Conservation (phyloP, 352 stramenopile genomes). For the Globisporangium cylindrosporum region DNA sequence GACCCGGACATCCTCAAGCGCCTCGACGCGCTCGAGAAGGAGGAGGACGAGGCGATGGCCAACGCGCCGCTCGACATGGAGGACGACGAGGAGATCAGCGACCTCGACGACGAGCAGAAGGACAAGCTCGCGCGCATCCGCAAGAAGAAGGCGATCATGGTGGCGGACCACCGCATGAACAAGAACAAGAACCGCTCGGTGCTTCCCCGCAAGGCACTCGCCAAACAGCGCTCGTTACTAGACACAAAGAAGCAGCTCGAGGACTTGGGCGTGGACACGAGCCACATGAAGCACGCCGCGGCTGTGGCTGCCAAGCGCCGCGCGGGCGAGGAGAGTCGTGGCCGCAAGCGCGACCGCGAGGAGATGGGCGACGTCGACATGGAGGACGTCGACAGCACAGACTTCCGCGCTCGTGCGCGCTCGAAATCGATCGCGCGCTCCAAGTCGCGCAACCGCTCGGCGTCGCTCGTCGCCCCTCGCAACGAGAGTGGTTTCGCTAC, state of each 20-base stretch:
- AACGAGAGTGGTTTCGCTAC: constrained; percentile 65
- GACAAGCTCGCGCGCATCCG: constrained; percentile 82
- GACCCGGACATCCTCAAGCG: constrained; percentile 98
- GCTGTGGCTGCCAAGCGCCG: constrained; percentile 67
- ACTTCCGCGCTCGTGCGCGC: constrained; percentile 61
- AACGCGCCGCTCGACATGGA: constrained; percentile 90
- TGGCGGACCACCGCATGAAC: constrained; percentile 86
- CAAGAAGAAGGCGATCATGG: constrained; percentile 84
- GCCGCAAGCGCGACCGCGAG: constrained; percentile 81
- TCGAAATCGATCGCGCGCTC: constrained; percentile 70
- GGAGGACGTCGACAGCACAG: constrained; percentile 77
- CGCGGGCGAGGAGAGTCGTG: constrained; percentile 66
- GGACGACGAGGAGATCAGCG: constrained; percentile 79
- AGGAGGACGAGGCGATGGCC: constrained; percentile 95
- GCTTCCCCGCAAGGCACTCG: constrained; percentile 85
- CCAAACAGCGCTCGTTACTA: constrained; percentile 65
- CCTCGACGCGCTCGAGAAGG: constrained; percentile 94
- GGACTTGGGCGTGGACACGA: constrained; percentile 88
- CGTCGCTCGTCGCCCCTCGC: constrained; percentile 73
- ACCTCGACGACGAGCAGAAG: constrained; percentile 96
- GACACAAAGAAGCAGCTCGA: constrained; percentile 92
- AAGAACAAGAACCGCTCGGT: constrained; percentile 95
- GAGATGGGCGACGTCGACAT: constrained; percentile 88
- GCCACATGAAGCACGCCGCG: constrained; percentile 88
- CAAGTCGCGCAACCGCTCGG: constrained; percentile 81